These are phyloP conservation scores for Porphyrellus cyaneotinctus DNA, from an alignment of 768 basidiomycete genomes.

Conservation along the genomic window DNA sequence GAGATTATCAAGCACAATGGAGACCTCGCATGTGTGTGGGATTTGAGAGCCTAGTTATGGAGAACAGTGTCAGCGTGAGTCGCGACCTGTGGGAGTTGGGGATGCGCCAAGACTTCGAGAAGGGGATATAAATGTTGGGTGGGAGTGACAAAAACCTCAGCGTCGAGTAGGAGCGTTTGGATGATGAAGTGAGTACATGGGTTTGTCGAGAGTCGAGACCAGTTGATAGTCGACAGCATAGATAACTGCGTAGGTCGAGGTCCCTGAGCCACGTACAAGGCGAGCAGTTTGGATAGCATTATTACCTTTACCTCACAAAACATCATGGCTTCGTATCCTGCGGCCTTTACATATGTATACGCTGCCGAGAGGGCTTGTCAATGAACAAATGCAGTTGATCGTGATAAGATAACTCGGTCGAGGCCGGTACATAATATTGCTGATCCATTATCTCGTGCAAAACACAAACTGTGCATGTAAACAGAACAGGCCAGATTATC, in stretches of 20 bases:
- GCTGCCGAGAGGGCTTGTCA: too few relatives aligned
- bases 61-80: constrained; percentile 92
- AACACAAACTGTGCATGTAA: too few relatives aligned
- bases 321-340: too few relatives aligned
- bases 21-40: constrained; percentile 27
- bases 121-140: constrained; percentile 68
- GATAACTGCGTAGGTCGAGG: constrained; percentile 42
- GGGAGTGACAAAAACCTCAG: constrained; percentile 66
- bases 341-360: too few relatives aligned
- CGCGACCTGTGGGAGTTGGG: constrained; percentile 81
- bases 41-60: constrained; percentile 66
- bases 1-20: constrained; percentile 55
- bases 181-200: constrained; percentile 71
- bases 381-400: too few relatives aligned
- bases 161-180: constrained; percentile 53
- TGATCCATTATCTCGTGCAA: too few relatives aligned
- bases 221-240: constrained; percentile 47
- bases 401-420: too few relatives aligned
- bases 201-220: too few relatives aligned
- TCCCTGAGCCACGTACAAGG: background rate
- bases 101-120: constrained; percentile 59
- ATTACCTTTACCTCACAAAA: too few relatives aligned
- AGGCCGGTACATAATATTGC: too few relatives aligned
- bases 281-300: too few relatives aligned
- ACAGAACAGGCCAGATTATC: too few relatives aligned